Conservation (phyloP, 2,329 filamentous ascomycete species). For the Geosmithia morbida region DNA sequence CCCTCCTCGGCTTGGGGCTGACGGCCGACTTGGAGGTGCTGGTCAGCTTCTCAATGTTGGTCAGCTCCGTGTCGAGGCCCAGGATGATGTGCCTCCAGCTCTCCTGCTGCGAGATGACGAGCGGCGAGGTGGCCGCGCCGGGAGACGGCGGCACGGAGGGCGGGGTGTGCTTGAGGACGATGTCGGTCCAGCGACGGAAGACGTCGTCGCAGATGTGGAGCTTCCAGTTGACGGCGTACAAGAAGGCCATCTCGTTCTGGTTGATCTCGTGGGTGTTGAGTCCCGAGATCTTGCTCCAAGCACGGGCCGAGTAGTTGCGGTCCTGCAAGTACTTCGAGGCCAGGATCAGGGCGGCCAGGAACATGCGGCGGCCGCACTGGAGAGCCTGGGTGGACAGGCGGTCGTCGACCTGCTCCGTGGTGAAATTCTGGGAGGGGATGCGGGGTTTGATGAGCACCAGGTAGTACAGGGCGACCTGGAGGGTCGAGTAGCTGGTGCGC, state of each 20-base stretch:
- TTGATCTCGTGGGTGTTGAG: conserved; percentile 89
- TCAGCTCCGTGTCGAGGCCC: conserved; percentile 38
- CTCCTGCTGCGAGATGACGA: conserved; percentile 26
- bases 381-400: conserved; percentile 61
- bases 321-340: conserved; percentile 98
- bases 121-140: conserved; percentile 21
- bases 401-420: conserved; percentile 69
- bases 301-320: conserved; percentile 90
- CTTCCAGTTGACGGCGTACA: conserved; percentile 83
- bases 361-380: conserved; percentile 95
- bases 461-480: conserved; percentile 95
- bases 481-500: conserved; percentile 89
- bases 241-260: conserved; percentile 86
- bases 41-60: conserved; percentile 41
- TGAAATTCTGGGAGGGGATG: conserved; percentile 72
- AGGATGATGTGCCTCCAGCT: conserved; percentile 47
- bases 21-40: conserved; percentile 10
- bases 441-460: conserved; percentile 85
- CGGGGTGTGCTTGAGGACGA: conserved; percentile 75
- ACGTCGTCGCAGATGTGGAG: conserved; percentile 81
- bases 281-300: conserved; percentile 99
- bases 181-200: conserved; percentile 88
- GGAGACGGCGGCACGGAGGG: conserved; percentile 46
- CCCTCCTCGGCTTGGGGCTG: not conserved
- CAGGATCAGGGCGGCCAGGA: conserved; percentile 83